phyloP scores from a whole-genome alignment of 2,329 filamentous ascomycete species.

The Colletotrichum higginsianum region DNA sequence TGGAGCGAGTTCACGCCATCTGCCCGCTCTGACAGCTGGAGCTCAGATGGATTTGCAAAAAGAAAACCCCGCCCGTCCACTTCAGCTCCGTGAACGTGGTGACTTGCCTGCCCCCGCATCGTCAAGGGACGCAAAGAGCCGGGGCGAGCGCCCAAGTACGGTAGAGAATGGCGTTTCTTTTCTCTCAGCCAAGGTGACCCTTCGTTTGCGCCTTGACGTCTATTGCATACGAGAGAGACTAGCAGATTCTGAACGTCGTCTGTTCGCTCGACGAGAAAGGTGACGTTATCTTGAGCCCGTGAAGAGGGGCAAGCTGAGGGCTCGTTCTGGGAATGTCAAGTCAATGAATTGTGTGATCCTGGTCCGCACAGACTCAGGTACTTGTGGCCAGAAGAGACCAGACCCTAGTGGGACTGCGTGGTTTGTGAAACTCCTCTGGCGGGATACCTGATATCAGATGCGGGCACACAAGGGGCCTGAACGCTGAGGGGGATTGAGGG shows the following conservation, averaged over 20 bases:
- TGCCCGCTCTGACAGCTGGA: constrained; percentile 33
- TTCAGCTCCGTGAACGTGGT: constrained; percentile 1
- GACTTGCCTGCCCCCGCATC: not conserved
- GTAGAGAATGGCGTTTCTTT: not conserved
- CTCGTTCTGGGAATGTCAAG: not conserved
- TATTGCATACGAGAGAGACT: constrained; percentile 8
- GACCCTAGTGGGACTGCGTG: not conserved
- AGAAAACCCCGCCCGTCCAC: constrained; percentile 24
- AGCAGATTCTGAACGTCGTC: not conserved
- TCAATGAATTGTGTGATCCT: not conserved
- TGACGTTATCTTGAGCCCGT: not conserved
- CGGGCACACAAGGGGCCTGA: constrained; percentile 6
- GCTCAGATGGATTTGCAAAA: constrained; percentile 18
- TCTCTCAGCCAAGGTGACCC: not conserved
- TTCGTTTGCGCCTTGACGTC: constrained; percentile 5
- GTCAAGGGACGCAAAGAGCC: constrained; percentile 9
- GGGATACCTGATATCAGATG: constrained; percentile 25
- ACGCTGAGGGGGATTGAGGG: not conserved
- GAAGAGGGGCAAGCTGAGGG: not conserved
- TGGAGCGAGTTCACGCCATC: constrained; percentile 12
- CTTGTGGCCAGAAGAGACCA: not conserved
- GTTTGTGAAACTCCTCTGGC: constrained; percentile 24
- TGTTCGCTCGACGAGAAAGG: not conserved
- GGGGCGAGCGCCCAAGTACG: not conserved
- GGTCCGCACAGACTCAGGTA: not conserved